phyloP scores from a whole-genome alignment of 179 eudicot species.

The Carnegiea gigantea region DNA sequence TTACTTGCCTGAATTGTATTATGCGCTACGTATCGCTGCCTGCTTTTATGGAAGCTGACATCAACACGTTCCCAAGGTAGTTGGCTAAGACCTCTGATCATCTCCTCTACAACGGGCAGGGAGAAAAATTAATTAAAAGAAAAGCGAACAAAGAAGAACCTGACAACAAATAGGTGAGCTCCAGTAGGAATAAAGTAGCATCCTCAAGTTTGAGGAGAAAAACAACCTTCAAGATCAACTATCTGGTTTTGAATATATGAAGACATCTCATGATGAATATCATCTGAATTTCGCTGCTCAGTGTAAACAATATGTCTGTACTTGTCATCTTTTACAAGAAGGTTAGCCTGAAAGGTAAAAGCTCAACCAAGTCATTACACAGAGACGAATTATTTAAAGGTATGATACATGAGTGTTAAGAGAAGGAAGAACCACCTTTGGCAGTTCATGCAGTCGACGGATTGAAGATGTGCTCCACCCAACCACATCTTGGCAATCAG shows the following conservation, averaged over 20 bases:
- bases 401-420: background rate
- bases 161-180: background rate
- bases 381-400: background rate
- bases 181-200: background rate
- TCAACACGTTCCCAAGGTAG: slow-evolving; percentile 93
- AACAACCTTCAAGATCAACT: slow-evolving; percentile 70
- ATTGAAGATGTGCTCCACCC: slow-evolving; percentile 97
- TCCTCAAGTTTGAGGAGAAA: background rate
- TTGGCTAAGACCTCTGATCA: slow-evolving; percentile 85
- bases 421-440: slow-evolving; percentile 43
- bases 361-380: background rate
- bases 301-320: slow-evolving; percentile 75
- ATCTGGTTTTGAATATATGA: slow-evolving; percentile 34
- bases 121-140: background rate
- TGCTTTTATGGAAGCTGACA: slow-evolving; percentile 83
- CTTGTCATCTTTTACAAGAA: slow-evolving; percentile 51
- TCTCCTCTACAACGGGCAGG: slow-evolving; percentile 52
- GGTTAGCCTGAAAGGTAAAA: slow-evolving; percentile 46
- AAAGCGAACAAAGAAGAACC: slow-evolving; percentile 1
- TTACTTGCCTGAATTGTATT: slow-evolving; percentile 82
- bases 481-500: slow-evolving; percentile 60
- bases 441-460: slow-evolving; percentile 81
- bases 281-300: slow-evolving; percentile 39
- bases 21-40: slow-evolving; percentile 81
- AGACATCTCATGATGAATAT: slow-evolving; percentile 26